Base-by-base conservation (phyloP, 2,329 filamentous ascomycete species). In the Bertia moriformis region DNA sequence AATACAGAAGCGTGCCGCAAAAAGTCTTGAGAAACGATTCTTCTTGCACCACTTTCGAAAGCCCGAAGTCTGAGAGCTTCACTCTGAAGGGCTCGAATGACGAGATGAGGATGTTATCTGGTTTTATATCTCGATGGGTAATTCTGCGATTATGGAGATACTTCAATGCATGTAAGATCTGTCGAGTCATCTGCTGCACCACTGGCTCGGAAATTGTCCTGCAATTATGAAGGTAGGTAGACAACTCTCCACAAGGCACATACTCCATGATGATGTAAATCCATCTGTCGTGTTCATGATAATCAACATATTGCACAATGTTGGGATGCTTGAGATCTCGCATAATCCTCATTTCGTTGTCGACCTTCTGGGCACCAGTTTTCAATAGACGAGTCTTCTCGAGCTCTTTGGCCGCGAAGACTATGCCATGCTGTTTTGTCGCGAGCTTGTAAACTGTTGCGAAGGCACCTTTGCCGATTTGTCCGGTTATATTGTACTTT, bases 181-280 rank as follows among this genome's bases (percentile, higher is more conserved):
- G 69, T 19, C 57, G 52, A 3, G 74, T 65, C 47, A 81, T 71
- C 1, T 58, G 59, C 48, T 67, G 67, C 13, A 65, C 71, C 49
- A 71, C 56, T 2, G 56, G 44, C 48, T 82, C 77, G 1, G 60
- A 52, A 40, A 81, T 65, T 10, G 55, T 54, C 2, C 63, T 63
- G 36, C 63, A 53, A 20, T 57, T 55, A 20, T 59, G 55, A 7
- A 80, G 55, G 44, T 72, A 74, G 7, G 66, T 63, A 36, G 72
- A 71, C n/a, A 82, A 54, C 48, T 82, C 76, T 29, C 77, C 77
- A 39, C 66, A 65, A 19, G 67, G 67, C 4, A 81, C 68, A 44
- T 66, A 79, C 47, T 82, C 77, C 77, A 82, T 81, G 51, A 81
- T 71, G 52, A 82, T 81, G 53, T 80, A 81, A 4, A 81, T 63